Conservation (phyloP, 2,329 filamentous ascomycete genomes). For the Arthrobotrys pseudoclavata region DNA sequence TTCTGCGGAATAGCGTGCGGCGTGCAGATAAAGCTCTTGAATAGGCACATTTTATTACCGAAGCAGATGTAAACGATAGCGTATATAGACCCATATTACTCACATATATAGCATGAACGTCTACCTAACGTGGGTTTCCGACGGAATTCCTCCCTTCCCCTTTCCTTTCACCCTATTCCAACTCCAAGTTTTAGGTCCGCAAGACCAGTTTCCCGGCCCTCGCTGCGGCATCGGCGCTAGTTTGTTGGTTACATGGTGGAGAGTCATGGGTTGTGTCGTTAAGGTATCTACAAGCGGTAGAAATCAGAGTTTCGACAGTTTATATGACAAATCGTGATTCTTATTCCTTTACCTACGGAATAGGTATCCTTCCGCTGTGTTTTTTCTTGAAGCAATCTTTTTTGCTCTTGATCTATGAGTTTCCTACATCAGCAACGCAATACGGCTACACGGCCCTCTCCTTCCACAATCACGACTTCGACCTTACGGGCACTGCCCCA, state of each 20-base stretch:
- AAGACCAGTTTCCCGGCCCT: slow-evolving; percentile 15
- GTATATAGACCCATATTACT: not conserved
- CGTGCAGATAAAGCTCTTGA: not conserved
- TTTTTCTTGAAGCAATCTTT: not conserved
- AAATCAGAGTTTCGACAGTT: not conserved
- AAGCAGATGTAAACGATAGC: not conserved
- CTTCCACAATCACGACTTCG: not conserved
- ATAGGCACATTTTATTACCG: not conserved
- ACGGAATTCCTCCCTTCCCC: not conserved
- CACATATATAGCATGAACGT: not conserved
- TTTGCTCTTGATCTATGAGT: not conserved
- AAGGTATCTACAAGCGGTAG: slow-evolving; percentile 15
- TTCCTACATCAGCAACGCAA: slow-evolving; percentile 12
- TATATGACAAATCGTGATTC: slow-evolving; percentile 22
- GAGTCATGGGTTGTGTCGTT: slow-evolving; percentile 14
- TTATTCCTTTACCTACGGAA: not conserved
- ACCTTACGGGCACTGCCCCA: not conserved
- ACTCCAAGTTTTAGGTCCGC: not conserved
- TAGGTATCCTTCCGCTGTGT: not conserved
- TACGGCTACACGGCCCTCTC: not conserved
- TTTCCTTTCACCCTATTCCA: not conserved
- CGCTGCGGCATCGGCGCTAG: slow-evolving; percentile 47
- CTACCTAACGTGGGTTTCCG: not conserved
- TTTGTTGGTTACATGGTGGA: slow-evolving; percentile 19
- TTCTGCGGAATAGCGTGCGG: not conserved